A percentile compares a stretch with the other conserved stretches of the same genome.
These are phyloP conservation scores for Nakazawaea anatomiae DNA, from an alignment of 805 yeast species.

Conservation along the genomic window DNA sequence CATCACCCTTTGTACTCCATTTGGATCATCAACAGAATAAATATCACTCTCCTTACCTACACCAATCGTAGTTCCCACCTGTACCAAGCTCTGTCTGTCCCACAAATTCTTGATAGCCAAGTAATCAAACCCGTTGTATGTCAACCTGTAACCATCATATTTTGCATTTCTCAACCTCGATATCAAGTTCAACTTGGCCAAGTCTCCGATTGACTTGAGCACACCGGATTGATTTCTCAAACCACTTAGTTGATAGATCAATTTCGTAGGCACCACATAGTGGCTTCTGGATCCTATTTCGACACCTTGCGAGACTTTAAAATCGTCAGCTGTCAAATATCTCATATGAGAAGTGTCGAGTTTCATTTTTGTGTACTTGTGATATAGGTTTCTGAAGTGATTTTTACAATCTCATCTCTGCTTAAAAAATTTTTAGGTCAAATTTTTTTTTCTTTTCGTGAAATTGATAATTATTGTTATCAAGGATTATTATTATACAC, in stretches of 20 bases:
- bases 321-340: constrained; percentile 86
- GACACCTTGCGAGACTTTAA: constrained; percentile 79
- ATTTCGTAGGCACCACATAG: constrained; percentile 85
- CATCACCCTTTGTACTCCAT: constrained; percentile 60
- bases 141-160: constrained; percentile 89
- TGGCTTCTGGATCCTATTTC: constrained; percentile 91
- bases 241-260: constrained; percentile 78
- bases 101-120: constrained; percentile 83
- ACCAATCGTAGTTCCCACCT: constrained; percentile 85
- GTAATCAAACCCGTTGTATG: constrained; percentile 89
- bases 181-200: constrained; percentile 80
- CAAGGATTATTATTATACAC: neutral
- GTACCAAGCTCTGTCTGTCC: constrained; percentile 64
- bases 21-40: constrained; percentile 66
- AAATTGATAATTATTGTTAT: no score
- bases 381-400: neutral
- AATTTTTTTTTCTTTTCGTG: neutral
- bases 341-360: constrained; percentile 91
- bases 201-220: constrained; percentile 70
- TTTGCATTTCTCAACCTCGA: constrained; percentile 81
- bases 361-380: constrained; percentile 52
- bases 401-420: neutral
- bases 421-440: neutral
- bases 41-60: constrained; percentile 98
- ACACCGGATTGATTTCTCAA: constrained; percentile 72